Conservation (phyloP, 1,139 yeast genomes). For the Keqinozyma sinolaborantium region DNA sequence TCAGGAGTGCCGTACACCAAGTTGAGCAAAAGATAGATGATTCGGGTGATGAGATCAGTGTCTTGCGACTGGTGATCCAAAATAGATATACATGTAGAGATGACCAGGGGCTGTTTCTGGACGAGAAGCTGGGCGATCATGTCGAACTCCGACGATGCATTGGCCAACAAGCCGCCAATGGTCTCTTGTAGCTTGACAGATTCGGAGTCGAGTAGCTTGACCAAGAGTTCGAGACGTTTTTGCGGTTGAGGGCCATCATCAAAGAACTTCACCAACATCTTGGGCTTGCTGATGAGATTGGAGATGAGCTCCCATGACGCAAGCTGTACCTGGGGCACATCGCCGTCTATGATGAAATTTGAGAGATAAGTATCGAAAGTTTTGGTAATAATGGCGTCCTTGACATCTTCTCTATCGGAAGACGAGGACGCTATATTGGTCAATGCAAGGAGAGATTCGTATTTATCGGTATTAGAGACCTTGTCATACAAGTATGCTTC, state of each 20-base stretch:
- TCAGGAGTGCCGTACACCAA: constrained; percentile 23
- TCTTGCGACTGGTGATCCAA: constrained; percentile 24
- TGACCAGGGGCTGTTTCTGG: constrained; percentile 10
- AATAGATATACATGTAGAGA: constrained; percentile 10
- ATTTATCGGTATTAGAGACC: constrained; percentile 34
- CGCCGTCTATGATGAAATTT: constrained; percentile 36
- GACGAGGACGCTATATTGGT: constrained; percentile 41
- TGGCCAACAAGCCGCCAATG: constrained; percentile 46
- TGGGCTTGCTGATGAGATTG: constrained; percentile 43
- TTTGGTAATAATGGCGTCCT: constrained; percentile 29
- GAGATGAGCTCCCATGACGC: constrained; percentile 48
- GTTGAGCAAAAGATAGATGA: constrained; percentile 29
- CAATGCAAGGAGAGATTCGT: constrained; percentile 44
- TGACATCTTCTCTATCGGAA: constrained; percentile 20
- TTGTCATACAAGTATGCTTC: constrained; percentile 19
- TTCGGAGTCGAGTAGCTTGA: constrained; percentile 38
- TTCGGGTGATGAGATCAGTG: constrained; percentile 31
- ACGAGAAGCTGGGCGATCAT: constrained; percentile 36
- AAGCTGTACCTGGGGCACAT: constrained; percentile 34
- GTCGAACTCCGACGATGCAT: constrained; percentile 45
- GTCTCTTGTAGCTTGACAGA: constrained; percentile 36
- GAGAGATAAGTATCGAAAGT: constrained; percentile 31
- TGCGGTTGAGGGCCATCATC: constrained; percentile 28
- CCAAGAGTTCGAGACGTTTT: constrained; percentile 32
- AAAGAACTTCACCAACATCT: constrained; percentile 47